These are phyloP conservation scores for Phytopythium boreale DNA, from an alignment of 352 stramenopile species.

Conservation along the genomic window DNA sequence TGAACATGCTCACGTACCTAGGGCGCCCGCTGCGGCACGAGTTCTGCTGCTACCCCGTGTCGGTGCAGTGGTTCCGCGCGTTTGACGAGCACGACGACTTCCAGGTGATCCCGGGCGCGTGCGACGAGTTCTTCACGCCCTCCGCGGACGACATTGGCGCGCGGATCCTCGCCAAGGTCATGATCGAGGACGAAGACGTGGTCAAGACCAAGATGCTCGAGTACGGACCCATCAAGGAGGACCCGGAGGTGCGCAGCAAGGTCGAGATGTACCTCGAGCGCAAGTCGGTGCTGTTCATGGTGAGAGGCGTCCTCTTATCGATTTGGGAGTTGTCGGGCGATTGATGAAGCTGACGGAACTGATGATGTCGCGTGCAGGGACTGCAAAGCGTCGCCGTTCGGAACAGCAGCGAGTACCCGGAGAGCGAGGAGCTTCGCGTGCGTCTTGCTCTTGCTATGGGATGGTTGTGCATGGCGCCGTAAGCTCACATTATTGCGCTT, in stretches of 20 bases:
- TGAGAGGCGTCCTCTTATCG: constrained; percentile 2
- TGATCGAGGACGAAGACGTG: constrained; percentile 67
- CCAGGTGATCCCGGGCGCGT: constrained; percentile 61
- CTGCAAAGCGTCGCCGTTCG: constrained; percentile 49
- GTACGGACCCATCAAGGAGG: constrained; percentile 80
- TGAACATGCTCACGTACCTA: constrained; percentile 75
- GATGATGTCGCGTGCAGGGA: constrained; percentile 14
- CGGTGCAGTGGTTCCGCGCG: constrained; percentile 75
- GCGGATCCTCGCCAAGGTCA: constrained; percentile 70
- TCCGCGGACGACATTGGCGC: constrained; percentile 80
- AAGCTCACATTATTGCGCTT: constrained; percentile 5
- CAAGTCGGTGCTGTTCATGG: constrained; percentile 82
- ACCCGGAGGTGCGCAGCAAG: constrained; percentile 80
- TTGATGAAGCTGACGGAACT: background rate
- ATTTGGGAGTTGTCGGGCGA: background rate
- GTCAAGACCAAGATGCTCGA: constrained; percentile 80
- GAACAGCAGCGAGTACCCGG: constrained; percentile 54
- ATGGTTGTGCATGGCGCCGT: background rate
- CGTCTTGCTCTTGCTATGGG: constrained; percentile 9
- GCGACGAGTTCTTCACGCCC: constrained; percentile 74
- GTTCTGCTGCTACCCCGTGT: constrained; percentile 68
- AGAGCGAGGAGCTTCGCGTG: constrained; percentile 62
- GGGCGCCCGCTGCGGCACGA: constrained; percentile 53
- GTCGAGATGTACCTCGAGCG: constrained; percentile 83
- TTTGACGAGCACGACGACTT: constrained; percentile 66